These are phyloP conservation scores for Scheffersomyces stipitis DNA, from an alignment of 805 yeast species.

Conservation along the genomic window DNA sequence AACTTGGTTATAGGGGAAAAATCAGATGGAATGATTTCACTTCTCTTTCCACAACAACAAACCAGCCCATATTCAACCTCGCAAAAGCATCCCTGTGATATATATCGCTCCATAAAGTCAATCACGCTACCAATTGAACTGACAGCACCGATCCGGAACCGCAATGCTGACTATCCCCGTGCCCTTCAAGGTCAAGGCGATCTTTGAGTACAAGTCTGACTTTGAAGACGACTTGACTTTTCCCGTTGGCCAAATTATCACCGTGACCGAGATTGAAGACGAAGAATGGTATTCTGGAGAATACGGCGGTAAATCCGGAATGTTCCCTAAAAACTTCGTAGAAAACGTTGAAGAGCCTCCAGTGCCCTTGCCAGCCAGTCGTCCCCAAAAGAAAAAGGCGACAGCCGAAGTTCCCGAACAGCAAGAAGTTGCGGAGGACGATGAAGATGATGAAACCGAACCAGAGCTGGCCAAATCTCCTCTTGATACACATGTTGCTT, in stretches of 20 bases:
- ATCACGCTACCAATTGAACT: neutral
- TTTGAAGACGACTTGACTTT: slow-evolving; percentile 85
- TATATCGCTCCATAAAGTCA: slow-evolving; percentile 1
- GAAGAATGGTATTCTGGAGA: slow-evolving; percentile 89
- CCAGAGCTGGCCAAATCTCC: neutral
- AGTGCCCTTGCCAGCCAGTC: slow-evolving; percentile 5
- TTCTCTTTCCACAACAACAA: no score
- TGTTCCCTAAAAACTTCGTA: slow-evolving; percentile 88
- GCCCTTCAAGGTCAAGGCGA: slow-evolving; percentile 70
- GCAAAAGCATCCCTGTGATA: no score
- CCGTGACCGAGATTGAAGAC: slow-evolving; percentile 79
- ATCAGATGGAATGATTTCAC: no score
- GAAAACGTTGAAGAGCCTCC: slow-evolving; percentile 23
- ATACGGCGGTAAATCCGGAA: slow-evolving; percentile 65
- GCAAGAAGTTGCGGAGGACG: neutral
- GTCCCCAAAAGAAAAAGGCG: slow-evolving; percentile 9
- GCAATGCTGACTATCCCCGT: slow-evolving; percentile 19
- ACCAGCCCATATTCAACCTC: no score
- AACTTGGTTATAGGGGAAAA: no score
- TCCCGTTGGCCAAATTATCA: slow-evolving; percentile 62
- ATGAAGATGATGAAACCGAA: neutral
- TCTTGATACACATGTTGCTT: no score
- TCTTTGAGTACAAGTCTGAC: slow-evolving; percentile 58
- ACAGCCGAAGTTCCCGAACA: slow-evolving; percentile 5
- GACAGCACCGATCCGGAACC: neutral